A percentile compares a stretch with the other conserved stretches of the same genome.
Conservation (phyloP, 768 basidiomycete species). For the Hygrocybe punicea region DNA sequence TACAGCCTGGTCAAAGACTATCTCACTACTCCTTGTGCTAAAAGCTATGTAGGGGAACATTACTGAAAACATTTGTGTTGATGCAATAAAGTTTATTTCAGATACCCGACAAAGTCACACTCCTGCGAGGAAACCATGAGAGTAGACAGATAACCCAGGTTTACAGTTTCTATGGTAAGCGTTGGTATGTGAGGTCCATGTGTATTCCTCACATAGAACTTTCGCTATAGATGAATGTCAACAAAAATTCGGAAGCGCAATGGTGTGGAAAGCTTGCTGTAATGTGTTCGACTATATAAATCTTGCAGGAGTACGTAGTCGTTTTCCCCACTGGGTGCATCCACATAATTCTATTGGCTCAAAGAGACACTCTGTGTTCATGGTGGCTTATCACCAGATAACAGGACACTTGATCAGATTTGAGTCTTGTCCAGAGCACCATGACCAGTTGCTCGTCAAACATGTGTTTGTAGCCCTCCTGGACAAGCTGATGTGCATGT, state of each 20-base stretch:
- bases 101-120: conserved; percentile 92
- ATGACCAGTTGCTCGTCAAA: conserved; percentile 90
- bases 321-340: not conserved
- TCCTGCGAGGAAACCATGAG: conserved; percentile 94
- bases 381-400: conserved; percentile 93
- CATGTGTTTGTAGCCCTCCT: conserved; percentile 96
- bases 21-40: conserved; percentile 80
- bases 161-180: conserved; percentile 94
- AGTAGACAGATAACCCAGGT: conserved; percentile 97
- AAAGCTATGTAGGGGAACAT: conserved; percentile 78
- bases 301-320: conserved; percentile 74
- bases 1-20: conserved; percentile 95
- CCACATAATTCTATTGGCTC: not conserved
- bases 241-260: conserved; percentile 93
- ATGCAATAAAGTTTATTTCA: conserved; percentile 27
- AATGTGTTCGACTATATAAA: conserved; percentile 95
- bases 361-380: conserved; percentile 91
- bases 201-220: conserved; percentile 1
- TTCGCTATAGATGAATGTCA: conserved; percentile 83
- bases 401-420: conserved; percentile 91
- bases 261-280: conserved; percentile 97
- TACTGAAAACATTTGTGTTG: not conserved
- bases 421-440: conserved; percentile 86
- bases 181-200: not conserved
- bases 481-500: conserved; percentile 93